phyloP scores from a whole-genome alignment of 2,329 filamentous ascomycete species.

The Fusarium beomiforme region DNA sequence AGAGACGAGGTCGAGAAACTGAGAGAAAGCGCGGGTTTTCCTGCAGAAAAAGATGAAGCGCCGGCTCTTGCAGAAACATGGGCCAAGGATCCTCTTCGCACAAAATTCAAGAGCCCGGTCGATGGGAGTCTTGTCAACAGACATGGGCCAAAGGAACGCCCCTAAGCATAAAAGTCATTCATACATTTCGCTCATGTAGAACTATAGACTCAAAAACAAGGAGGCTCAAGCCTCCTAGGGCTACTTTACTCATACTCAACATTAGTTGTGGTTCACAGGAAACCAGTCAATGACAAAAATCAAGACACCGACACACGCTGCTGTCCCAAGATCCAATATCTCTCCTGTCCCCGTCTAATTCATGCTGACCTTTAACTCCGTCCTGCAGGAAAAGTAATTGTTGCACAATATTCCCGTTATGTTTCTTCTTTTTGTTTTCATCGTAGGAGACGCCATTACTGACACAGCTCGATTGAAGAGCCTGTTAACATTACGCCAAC shows the following conservation, averaged over 20 bases:
- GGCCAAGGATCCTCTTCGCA: constrained; percentile 62
- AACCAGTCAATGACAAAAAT: constrained; percentile 5
- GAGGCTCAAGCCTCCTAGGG: constrained; percentile 7
- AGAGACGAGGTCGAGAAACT: constrained; percentile 84
- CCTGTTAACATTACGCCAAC: not conserved
- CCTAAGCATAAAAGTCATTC: constrained; percentile 17
- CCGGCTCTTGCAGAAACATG: constrained; percentile 84
- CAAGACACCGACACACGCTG: constrained; percentile 13
- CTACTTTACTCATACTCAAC: constrained; percentile 5
- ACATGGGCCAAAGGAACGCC: constrained; percentile 38
- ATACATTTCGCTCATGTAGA: constrained; percentile 29
- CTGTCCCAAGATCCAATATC: constrained; percentile 28
- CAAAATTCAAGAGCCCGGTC: constrained; percentile 63
- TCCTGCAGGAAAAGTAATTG: constrained; percentile 26
- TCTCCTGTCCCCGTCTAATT: constrained; percentile 35
- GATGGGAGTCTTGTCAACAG: constrained; percentile 62
- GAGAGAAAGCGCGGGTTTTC: constrained; percentile 74
- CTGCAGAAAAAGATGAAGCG: constrained; percentile 81
- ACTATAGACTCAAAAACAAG: constrained; percentile 12
- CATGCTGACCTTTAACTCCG: constrained; percentile 39
- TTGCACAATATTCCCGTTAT: constrained; percentile 15
- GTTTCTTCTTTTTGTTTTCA: constrained; percentile 10
- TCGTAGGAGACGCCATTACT: not conserved
- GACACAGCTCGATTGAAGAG: constrained; percentile 12
- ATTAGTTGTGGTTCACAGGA: constrained; percentile 27